These are phyloP conservation scores for Debaryomyces sp. DNA, from an alignment of 1,139 yeast genomes.

Conservation along the genomic window DNA sequence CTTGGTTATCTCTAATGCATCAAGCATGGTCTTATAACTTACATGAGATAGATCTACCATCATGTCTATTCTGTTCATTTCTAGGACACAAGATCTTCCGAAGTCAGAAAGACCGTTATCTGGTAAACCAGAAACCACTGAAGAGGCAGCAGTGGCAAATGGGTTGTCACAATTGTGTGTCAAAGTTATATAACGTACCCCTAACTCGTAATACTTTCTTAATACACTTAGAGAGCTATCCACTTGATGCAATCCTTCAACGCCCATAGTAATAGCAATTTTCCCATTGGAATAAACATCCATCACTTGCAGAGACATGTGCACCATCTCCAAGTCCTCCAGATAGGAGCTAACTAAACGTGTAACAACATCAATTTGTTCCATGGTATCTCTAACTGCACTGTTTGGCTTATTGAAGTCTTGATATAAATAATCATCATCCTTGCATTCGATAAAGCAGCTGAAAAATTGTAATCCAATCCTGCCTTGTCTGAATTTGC, in stretches of 20 bases:
- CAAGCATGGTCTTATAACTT: slow-evolving; percentile 53
- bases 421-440: slow-evolving; percentile 36
- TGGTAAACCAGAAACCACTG: slow-evolving; percentile 30
- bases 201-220: slow-evolving; percentile 48
- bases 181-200: slow-evolving; percentile 53
- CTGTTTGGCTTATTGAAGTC: slow-evolving; percentile 43
- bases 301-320: slow-evolving; percentile 39
- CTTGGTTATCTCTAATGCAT: slow-evolving; percentile 40
- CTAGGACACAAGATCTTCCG: slow-evolving; percentile 43
- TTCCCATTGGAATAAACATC: slow-evolving; percentile 31
- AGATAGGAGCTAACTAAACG: slow-evolving; percentile 45
- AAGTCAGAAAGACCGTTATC: slow-evolving; percentile 47
- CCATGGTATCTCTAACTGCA: slow-evolving; percentile 53
- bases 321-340: slow-evolving; percentile 38
- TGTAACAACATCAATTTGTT: slow-evolving; percentile 53
- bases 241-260: slow-evolving; percentile 56
- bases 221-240: slow-evolving; percentile 52
- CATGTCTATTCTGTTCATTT: slow-evolving; percentile 58
- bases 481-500: slow-evolving; percentile 37
- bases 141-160: slow-evolving; percentile 54
- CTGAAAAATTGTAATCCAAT: slow-evolving; percentile 52
- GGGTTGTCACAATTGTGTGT: slow-evolving; percentile 61
- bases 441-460: slow-evolving; percentile 47
- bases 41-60: slow-evolving; percentile 57
- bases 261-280: slow-evolving; percentile 51